Conservation (phyloP, 2,329 filamentous ascomycete genomes). For the Diaporthe humulicola region DNA sequence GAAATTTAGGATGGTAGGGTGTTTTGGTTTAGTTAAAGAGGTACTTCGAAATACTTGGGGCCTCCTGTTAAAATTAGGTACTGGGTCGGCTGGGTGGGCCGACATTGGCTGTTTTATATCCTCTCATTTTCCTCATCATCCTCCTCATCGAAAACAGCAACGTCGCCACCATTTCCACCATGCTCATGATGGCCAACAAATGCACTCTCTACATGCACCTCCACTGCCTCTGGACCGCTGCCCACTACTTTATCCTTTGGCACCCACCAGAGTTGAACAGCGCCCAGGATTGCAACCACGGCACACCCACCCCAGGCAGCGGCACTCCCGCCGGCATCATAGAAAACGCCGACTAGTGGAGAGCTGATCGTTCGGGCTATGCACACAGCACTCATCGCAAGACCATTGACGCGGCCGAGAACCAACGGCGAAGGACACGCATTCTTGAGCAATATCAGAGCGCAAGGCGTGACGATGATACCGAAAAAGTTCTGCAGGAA, state of each 20-base stretch:
- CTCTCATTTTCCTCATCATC: background rate
- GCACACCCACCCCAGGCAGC: constrained; percentile 51
- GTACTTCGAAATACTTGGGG: too few species aligned
- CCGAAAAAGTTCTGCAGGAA: constrained; percentile 76
- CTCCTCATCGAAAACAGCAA: constrained; percentile 21
- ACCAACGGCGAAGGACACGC: constrained; percentile 73
- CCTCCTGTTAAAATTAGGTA: too few species aligned
- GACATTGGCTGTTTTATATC: background rate
- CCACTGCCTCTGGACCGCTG: background rate
- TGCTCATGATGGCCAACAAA: constrained; percentile 30
- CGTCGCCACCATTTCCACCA: background rate
- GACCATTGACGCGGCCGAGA: constrained; percentile 78
- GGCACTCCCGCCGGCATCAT: constrained; percentile 68
- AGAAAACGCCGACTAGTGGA: constrained; percentile 76
- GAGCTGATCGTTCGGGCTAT: constrained; percentile 78
- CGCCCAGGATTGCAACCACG: constrained; percentile 29
- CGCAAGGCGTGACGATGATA: constrained; percentile 76
- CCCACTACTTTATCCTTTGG: constrained; percentile 25
- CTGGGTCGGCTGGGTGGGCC: too few species aligned
- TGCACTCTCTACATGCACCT: constrained; percentile 37
- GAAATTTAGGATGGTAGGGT: too few species aligned
- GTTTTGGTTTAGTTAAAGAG: too few species aligned
- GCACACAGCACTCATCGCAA: constrained; percentile 80
- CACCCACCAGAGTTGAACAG: constrained; percentile 37
- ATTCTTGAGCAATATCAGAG: constrained; percentile 80